Conservation (phyloP, 306 rosid genomes). For the Vigna radiata region DNA sequence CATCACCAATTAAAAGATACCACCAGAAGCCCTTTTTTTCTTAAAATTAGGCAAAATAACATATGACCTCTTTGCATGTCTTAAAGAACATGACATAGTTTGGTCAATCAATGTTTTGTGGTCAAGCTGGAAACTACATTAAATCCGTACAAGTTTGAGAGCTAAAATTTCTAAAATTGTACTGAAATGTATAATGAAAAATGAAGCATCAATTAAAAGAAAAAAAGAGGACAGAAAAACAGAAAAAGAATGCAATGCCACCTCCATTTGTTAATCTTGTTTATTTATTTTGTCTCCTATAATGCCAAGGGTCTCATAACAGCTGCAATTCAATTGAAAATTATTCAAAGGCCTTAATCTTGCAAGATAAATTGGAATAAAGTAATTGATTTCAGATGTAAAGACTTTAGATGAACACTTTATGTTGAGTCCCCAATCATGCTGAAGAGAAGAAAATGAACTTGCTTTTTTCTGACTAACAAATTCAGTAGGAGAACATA, state of each 20-base stretch:
- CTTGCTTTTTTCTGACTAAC: neutral
- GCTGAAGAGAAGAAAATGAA: neutral
- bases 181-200: neutral
- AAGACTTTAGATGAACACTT: conserved; percentile 9
- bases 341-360: neutral
- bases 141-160: neutral
- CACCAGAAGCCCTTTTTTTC: neutral
- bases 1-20: neutral
- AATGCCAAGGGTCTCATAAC: neutral
- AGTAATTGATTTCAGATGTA: neutral
- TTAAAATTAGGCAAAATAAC: neutral
- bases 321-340: neutral
- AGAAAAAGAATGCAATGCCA: neutral
- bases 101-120: conserved; percentile 14
- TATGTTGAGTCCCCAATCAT: conserved; percentile 7
- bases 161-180: neutral
- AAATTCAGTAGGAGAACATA: no score
- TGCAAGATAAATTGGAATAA: neutral
- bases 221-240: neutral
- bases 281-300: neutral
- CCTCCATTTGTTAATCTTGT: neutral
- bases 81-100: conserved; percentile 20
- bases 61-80: conserved; percentile 1
- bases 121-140: neutral
- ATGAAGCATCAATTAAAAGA: neutral